Base-by-base conservation (phyloP, 2,329 filamentous ascomycete genomes). In the Mycosphaerelloides madeirae region DNA sequence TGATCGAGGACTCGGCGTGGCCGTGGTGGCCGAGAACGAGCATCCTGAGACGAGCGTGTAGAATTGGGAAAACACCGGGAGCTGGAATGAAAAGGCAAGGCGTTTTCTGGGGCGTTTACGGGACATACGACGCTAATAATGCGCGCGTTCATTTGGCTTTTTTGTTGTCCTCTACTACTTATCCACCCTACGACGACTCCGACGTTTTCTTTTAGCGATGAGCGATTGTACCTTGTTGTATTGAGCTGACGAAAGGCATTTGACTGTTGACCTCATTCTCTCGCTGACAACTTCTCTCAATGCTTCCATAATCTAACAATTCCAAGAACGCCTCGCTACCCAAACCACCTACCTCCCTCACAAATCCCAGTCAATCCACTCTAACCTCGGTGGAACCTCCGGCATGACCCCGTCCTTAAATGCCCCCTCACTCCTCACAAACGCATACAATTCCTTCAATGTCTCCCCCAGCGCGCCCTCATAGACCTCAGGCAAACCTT, bases 11-110 rank as follows among this genome's bases (percentile, higher is more conserved):
- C 72, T 97, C 41, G 83, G 82, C 14, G 79, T 95, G 31, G 84
- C 93, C 2, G 78, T 98, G 45, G 86, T 98, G 57, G 90, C 89
- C 0, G 83, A 87, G 58, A 87, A 86, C 36, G 93, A 97, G 73
- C 75, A 76, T 38, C 76, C 85, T 0, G 88, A 94, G 70, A 81
- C 78, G 22, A 68, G 60, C 55, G 71, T 73, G 43, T 74, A 54
- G 55, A 28, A 19, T 29, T 31, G 39, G 36, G 34, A 25, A 43
- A 14, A 31, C 15, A 25, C n/a, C n/a, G 19, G 25, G 36, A 16
- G 29, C 31, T 25, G 19, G 15, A 20, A 33, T 29, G 36, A 33
- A 29, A 39, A 38, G 38, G 38, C 33, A 45, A 34, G 39, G 31
- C 15, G 34, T 44, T 39, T 33, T 15, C 7, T 29, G 14, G 14